Conservation (phyloP, 768 basidiomycete genomes). For the Tulasnella calospora region DNA sequence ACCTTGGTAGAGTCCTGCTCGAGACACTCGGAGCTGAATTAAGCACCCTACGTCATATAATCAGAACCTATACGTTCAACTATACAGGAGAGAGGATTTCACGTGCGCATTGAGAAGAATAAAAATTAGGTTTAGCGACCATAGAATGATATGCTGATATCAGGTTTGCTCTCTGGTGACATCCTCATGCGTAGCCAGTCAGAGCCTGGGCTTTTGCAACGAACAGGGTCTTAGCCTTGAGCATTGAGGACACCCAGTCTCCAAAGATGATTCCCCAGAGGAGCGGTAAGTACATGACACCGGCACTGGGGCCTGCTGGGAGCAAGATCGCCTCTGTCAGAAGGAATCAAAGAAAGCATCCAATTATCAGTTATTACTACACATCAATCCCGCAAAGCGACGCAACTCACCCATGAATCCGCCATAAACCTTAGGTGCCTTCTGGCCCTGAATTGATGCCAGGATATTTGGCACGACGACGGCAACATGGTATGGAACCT, state of each 20-base stretch:
- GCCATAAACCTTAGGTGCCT: slow-evolving; percentile 22
- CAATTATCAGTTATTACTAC: neutral
- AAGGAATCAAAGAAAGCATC: neutral
- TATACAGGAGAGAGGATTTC: neutral
- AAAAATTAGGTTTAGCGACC: neutral
- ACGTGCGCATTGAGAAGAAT: neutral
- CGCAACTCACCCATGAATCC: slow-evolving; percentile 1
- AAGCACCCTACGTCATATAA: neutral
- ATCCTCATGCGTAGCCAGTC: slow-evolving; percentile 2
- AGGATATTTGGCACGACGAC: slow-evolving; percentile 28
- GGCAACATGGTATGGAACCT: slow-evolving; percentile 22
- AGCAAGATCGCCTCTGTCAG: slow-evolving; percentile 14
- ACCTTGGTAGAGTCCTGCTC: no score
- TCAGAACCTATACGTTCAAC: neutral
- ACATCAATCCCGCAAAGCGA: neutral
- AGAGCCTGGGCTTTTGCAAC: neutral
- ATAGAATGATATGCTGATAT: neutral
- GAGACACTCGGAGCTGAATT: no score
- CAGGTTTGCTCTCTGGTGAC: neutral
- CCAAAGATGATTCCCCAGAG: slow-evolving; percentile 29
- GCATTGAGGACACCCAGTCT: slow-evolving; percentile 20
- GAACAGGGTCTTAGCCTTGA: slow-evolving; percentile 22
- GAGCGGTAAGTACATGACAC: slow-evolving; percentile 13
- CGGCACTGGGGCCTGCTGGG: neutral
- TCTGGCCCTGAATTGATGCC: neutral